Conservation (phyloP, 2,329 filamentous ascomycete genomes). For the Ambrosiella xylebori region DNA sequence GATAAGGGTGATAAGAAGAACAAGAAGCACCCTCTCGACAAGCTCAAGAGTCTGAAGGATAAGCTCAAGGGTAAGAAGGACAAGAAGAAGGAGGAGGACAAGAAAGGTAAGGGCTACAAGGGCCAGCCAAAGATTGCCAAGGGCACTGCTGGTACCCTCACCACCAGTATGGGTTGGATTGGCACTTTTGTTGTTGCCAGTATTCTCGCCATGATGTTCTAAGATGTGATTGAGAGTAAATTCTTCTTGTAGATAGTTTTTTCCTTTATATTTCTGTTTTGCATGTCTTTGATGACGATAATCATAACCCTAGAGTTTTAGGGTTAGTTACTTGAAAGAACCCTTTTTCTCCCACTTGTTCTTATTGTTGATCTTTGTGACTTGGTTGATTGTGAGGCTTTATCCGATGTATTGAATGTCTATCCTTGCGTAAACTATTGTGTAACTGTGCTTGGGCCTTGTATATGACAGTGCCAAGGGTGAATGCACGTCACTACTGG, state of each 20-base stretch:
- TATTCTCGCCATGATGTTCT: constrained; percentile 10
- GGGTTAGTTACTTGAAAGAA: background rate
- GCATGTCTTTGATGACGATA: background rate
- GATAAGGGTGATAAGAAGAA: constrained; percentile 7
- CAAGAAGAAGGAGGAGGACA: constrained; percentile 12
- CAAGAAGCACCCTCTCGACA: constrained; percentile 5
- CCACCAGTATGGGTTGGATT: constrained; percentile 9
- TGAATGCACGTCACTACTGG: background rate
- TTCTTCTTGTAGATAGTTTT: constrained; percentile 6
- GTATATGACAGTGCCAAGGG: background rate
- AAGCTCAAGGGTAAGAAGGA: constrained; percentile 11
- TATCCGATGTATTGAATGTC: background rate
- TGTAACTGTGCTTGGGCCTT: background rate
- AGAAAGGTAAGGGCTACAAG: constrained; percentile 8
- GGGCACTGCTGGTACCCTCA: constrained; percentile 7
- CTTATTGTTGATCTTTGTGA: background rate
- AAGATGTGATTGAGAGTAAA: background rate
- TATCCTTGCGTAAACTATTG: background rate
- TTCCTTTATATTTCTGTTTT: constrained; percentile 4
- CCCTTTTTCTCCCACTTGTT: background rate
- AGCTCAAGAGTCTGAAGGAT: constrained; percentile 11
- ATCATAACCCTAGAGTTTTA: constrained; percentile 1
- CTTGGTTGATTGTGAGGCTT: background rate
- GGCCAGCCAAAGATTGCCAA: constrained; percentile 11
- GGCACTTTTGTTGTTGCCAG: constrained; percentile 10